A percentile compares a stretch with the other conserved stretches of the same genome.
Conservation (phyloP, 106 monocot species). For the Dendrobium officinale region DNA sequence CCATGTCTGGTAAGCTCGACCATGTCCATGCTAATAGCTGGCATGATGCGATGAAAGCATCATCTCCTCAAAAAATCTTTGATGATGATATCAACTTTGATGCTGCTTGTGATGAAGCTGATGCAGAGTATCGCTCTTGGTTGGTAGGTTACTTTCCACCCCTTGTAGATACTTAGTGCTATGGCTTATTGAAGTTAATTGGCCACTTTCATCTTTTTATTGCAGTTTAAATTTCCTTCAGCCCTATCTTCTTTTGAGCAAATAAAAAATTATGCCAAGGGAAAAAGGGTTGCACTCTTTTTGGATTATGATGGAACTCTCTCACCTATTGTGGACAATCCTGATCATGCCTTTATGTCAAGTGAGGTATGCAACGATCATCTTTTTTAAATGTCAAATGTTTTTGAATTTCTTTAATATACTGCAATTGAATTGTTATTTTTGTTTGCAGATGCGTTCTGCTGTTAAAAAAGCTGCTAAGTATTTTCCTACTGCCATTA, state of each 20-base stretch:
- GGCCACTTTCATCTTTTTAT: neutral
- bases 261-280: constrained; percentile 39
- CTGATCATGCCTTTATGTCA: constrained; percentile 87
- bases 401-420: neutral
- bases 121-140: constrained; percentile 31
- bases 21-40: constrained; percentile 35
- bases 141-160: constrained; percentile 22
- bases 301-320: constrained; percentile 96
- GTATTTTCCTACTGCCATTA: constrained; percentile 76
- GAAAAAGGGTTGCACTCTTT: constrained; percentile 72
- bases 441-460: constrained; percentile 54
- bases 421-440: neutral
- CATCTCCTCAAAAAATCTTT: constrained; percentile 50
- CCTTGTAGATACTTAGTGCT: neutral
- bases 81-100: constrained; percentile 12
- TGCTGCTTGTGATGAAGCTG: constrained; percentile 23
- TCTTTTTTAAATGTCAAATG: neutral
- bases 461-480: constrained; percentile 62
- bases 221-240: constrained; percentile 73
- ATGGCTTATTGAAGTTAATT: neutral
- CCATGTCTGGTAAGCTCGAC: constrained; percentile 37
- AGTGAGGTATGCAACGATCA: constrained; percentile 26
- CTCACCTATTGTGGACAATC: constrained; percentile 83
- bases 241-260: constrained; percentile 68
- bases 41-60: constrained; percentile 69